Conservation (phyloP, 768 basidiomycete genomes). For the Pleurotus salmoneostramineus region DNA sequence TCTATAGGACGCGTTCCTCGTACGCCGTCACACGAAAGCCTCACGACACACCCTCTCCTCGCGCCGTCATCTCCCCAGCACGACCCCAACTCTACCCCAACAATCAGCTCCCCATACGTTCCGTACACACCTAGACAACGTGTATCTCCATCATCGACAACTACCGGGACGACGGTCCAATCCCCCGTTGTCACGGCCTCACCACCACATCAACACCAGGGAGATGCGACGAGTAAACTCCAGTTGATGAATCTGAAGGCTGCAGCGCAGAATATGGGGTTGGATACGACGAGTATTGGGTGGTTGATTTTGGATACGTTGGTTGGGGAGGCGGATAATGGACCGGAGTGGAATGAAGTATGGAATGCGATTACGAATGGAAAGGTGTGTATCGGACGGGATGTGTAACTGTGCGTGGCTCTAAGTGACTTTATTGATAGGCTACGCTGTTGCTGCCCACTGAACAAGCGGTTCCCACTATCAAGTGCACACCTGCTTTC, state of each 20-base stretch:
- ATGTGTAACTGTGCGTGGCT: not conserved
- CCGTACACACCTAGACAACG: slow-evolving; percentile 79
- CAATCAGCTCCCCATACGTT: slow-evolving; percentile 46
- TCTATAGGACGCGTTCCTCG: slow-evolving; percentile 51
- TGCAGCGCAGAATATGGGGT: slow-evolving; percentile 62
- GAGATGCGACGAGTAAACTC: slow-evolving; percentile 63
- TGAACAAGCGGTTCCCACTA: slow-evolving; percentile 47
- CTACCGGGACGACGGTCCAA: slow-evolving; percentile 45
- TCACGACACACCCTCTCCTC: slow-evolving; percentile 67
- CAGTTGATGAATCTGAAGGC: slow-evolving; percentile 74
- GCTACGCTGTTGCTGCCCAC: slow-evolving; percentile 78
- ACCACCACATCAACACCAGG: slow-evolving; percentile 43
- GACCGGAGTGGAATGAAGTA: slow-evolving; percentile 66
- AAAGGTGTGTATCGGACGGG: slow-evolving; percentile 47
- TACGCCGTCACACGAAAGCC: slow-evolving; percentile 46
- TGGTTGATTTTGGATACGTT: slow-evolving; percentile 79
- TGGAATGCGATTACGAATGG: slow-evolving; percentile 61
- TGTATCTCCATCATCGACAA: slow-evolving; percentile 35
- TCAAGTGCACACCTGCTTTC: slow-evolving; percentile 66
- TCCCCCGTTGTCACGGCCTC: slow-evolving; percentile 29
- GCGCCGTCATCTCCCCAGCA: slow-evolving; percentile 25
- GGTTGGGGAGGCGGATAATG: slow-evolving; percentile 36
- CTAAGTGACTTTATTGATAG: slow-evolving; percentile 33
- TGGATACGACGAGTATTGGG: slow-evolving; percentile 62
- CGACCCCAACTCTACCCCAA: slow-evolving; percentile 23